Evolutionary conservation across 208 protist species (phyloP).

Genomic region (Leishmania major): DNA sequence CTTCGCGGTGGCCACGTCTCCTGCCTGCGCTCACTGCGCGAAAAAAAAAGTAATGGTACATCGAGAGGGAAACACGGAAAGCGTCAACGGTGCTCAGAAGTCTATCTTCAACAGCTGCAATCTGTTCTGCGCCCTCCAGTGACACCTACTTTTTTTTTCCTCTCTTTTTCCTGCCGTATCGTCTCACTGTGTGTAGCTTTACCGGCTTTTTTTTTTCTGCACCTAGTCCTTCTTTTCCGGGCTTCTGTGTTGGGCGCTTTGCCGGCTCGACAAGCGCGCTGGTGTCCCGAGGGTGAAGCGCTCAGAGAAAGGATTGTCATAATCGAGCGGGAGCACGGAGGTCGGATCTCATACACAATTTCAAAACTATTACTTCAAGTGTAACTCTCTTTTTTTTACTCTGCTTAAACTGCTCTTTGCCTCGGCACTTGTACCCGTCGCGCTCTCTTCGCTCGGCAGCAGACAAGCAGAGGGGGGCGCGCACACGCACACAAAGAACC

Average conservation of each 20-base stretch:
- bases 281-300: background rate
- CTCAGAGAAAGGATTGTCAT: background rate
- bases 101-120: background rate
- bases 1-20: background rate
- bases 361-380: background rate
- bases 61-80: background rate
- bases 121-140: background rate
- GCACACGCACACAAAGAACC: background rate
- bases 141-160: background rate
- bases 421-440: background rate
- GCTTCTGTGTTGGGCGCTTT: background rate
- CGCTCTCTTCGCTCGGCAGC: background rate
- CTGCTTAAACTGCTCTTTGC: background rate
- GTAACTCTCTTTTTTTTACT: background rate
- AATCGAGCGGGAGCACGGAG: background rate
- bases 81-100: background rate
- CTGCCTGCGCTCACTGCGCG: background rate
- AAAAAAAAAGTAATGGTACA: background rate
- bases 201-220: background rate
- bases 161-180: background rate
- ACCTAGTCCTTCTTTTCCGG: conserved; percentile 1
- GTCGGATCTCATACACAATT: background rate
- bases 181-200: conserved; percentile 20
- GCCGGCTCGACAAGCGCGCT: background rate
- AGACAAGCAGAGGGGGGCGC: background rate